Base-by-base conservation (phyloP, 768 basidiomycete species). In the Termitomyces sp. region DNA sequence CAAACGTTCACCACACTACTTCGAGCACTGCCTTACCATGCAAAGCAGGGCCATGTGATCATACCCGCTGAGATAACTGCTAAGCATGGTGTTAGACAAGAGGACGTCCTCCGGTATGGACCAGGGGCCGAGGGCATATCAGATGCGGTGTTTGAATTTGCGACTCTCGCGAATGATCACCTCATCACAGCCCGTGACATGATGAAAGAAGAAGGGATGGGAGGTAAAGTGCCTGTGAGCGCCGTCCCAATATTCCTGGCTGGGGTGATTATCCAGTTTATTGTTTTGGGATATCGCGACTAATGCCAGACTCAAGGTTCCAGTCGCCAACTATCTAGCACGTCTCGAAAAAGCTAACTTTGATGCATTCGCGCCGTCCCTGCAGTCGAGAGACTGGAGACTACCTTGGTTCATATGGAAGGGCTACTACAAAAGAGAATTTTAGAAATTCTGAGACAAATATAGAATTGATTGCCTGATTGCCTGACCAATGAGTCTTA, bases 1-100 rank as follows among this genome's bases (percentile, higher is more conserved):
- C 85, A 88, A 65, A 87, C 85, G 32, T 74, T 91, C 47, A 66
- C 80, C 6, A 90, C 85, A 13, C 79, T 92, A 56, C 76, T 94
- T 54, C 85, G 92, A 44, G 87, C 84, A 6, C 73, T 93, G 33
- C 88, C 91, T 10, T 92, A 82, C 65, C 91, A 94, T 67, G 86
- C 84, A 14, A 82, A 81, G 49, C 79, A 84, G 47, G 82, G 90
- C 41, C 77, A 79, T 59, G 83, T 91, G 74, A 79, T 88, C 24
- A 85, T 94, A 36, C 92, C 92, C 11, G 85, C 88, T 26, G 91
- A 92, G 65, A 81, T 93, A 55, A 90, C 90, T 14, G 86, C 88
- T 43, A 86, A 79, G 60, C 87, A 92, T 62, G 81, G 83, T 20
- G 87, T 93, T 20, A 82, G 76, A 60, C 90, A 92, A 68, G 90